Conservation (phyloP, 768 basidiomycete genomes). For the Rhodotorula kratochvilovae region DNA sequence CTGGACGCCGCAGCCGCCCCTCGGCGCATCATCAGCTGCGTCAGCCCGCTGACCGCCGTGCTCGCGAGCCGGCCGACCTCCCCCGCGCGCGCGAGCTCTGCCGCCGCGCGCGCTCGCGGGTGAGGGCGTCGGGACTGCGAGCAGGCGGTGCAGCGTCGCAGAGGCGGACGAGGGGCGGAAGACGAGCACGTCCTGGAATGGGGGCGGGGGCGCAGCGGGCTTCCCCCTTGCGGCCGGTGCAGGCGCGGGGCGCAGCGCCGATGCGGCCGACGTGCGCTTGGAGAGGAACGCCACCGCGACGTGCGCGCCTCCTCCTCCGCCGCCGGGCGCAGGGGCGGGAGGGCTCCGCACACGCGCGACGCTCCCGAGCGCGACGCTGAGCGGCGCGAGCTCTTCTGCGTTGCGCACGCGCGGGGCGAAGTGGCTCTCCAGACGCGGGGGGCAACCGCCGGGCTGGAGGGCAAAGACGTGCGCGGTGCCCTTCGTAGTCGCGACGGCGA, state of each 20-base stretch:
- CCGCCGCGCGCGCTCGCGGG: not conserved
- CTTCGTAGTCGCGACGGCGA: slow-evolving; percentile 34
- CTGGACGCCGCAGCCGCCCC: not conserved
- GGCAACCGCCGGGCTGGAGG: slow-evolving; percentile 28
- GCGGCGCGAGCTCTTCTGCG: slow-evolving; percentile 15
- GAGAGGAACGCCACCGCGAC: slow-evolving; percentile 22
- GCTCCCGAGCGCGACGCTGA: slow-evolving; percentile 29
- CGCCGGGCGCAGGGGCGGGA: not conserved
- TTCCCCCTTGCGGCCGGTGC: not conserved
- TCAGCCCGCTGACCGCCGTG: slow-evolving; percentile 32
- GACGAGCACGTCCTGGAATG: slow-evolving; percentile 25
- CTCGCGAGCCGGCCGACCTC: slow-evolving; percentile 33
- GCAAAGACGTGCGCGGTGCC: slow-evolving; percentile 40
- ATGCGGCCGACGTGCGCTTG: slow-evolving; percentile 3
- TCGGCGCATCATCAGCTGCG: slow-evolving; percentile 28
- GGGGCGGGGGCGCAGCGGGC: not conserved
- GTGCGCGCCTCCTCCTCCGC: not conserved
- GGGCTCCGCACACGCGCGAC: slow-evolving; percentile 18
- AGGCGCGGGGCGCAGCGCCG: not conserved
- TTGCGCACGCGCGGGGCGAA: slow-evolving; percentile 21
- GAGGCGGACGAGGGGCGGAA: slow-evolving; percentile 1
- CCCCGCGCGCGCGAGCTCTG: slow-evolving; percentile 7
- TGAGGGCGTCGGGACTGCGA: not conserved
- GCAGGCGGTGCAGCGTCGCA: slow-evolving; percentile 24
- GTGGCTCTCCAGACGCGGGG: slow-evolving; percentile 19